Percentiles rank a stretch among this genome's conserved stretches.
Conservation (phyloP, 2,329 filamentous ascomycete genomes). For the Aspergillus phoenicis region DNA sequence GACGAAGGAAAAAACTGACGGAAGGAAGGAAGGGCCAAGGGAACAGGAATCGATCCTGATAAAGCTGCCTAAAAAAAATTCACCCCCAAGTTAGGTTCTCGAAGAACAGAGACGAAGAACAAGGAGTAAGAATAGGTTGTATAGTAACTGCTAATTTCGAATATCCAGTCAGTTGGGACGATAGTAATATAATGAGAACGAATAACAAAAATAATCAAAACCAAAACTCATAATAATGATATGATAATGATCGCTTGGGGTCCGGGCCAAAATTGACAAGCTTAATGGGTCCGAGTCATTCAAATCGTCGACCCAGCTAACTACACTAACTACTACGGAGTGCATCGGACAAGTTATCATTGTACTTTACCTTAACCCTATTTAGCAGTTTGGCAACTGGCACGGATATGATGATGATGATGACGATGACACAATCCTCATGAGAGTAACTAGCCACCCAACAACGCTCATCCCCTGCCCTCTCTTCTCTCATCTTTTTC, state of each 20-base stretch:
- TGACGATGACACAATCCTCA: conserved; percentile 2
- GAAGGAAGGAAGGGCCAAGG: neutral
- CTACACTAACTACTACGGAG: too few species aligned
- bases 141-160: neutral
- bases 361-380: neutral
- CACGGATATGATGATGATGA: neutral
- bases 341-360: neutral
- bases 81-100: neutral
- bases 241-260: neutral
- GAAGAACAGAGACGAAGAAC: neutral
- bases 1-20: neutral
- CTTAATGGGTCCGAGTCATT: neutral
- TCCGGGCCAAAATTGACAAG: neutral
- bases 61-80: neutral
- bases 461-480: neutral
- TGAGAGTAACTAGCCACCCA: neutral
- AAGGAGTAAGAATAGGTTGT: neutral
- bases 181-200: conserved; percentile 1
- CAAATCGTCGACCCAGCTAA: neutral
- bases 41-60: neutral
- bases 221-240: neutral
- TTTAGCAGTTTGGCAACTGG: neutral
- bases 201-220: neutral
- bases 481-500: too few species aligned
- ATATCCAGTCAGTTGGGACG: neutral